These are phyloP conservation scores for Exutisphaerella laricina DNA, from an alignment of 2,329 filamentous ascomycete genomes.

Conservation along the genomic window DNA sequence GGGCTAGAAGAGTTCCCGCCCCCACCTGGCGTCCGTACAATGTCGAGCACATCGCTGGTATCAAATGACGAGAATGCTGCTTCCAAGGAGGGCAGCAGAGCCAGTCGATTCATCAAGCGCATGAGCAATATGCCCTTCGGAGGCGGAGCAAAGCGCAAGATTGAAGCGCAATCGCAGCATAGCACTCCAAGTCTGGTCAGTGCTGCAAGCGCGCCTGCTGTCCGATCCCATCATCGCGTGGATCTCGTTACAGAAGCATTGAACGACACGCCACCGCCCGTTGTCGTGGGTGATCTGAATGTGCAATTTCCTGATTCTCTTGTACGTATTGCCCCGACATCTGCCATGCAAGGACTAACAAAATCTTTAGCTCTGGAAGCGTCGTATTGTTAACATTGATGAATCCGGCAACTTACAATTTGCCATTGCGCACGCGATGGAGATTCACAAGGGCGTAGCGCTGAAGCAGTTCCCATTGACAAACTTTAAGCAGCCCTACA, in stretches of 20 bases:
- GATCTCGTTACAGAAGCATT: constrained; percentile 22
- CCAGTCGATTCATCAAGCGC: constrained; percentile 59
- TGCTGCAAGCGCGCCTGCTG: background rate
- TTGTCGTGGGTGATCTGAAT: constrained; percentile 83
- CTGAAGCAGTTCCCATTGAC: constrained; percentile 68
- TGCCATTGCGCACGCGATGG: constrained; percentile 58
- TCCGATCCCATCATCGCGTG: constrained; percentile 3
- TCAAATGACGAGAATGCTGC: constrained; percentile 44
- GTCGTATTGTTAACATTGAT: constrained; percentile 81
- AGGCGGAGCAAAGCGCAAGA: constrained; percentile 43
- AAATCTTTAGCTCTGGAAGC: constrained; percentile 72
- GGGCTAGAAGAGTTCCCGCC: constrained; percentile 16
- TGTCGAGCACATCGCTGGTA: constrained; percentile 21
- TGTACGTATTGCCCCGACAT: constrained; percentile 33
- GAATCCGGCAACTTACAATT: constrained; percentile 77
- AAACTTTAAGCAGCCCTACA: constrained; percentile 72
- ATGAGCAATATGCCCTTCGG: constrained; percentile 42
- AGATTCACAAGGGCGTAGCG: constrained; percentile 23
- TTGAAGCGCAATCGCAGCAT: constrained; percentile 31
- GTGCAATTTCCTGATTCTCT: constrained; percentile 95
- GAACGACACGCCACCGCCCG: constrained; percentile 47
- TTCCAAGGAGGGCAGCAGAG: constrained; percentile 42
- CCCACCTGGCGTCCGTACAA: constrained; percentile 20
- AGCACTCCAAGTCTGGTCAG: constrained; percentile 13
- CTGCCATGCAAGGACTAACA: constrained; percentile 6